phyloP scores from a whole-genome alignment of 345 rosid genomes.

The Gossypium rotundifolium region DNA sequence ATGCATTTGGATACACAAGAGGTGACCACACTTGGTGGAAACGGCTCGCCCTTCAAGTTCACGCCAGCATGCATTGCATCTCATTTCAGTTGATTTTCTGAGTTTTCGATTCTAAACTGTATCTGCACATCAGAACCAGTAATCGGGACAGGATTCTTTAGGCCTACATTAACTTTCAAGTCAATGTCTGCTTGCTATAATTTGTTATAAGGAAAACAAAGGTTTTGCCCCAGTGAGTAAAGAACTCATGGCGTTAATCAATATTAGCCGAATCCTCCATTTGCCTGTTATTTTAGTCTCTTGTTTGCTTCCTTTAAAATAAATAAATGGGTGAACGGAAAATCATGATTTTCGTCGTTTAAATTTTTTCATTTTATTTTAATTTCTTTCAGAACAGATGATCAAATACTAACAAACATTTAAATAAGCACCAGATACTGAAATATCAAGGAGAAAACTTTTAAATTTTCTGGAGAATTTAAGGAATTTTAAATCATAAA shows the following conservation, averaged over 20 bases:
- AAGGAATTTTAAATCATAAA: background rate
- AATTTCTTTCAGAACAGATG: background rate
- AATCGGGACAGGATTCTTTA: background rate
- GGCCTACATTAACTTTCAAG: background rate
- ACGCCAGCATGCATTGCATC: constrained; percentile 98
- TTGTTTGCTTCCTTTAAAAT: background rate
- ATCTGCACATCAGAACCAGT: constrained; percentile 10
- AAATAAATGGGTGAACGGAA: background rate
- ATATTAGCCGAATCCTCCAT: no score
- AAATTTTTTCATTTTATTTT: background rate
- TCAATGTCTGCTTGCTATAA: background rate
- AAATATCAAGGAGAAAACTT: background rate
- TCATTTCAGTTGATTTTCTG: constrained; percentile 50
- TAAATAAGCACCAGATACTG: no score
- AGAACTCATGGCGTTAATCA: no score
- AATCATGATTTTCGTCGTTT: background rate
- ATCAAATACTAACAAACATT: no score
- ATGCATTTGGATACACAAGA: constrained; percentile 63
- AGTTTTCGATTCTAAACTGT: constrained; percentile 7
- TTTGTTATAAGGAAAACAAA: background rate
- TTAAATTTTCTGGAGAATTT: background rate
- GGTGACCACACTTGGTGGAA: constrained; percentile 87
- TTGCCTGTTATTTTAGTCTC: no score
- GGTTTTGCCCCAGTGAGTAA: background rate
- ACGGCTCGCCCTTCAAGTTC: constrained; percentile 90